These are phyloP conservation scores for Penicillium herquei DNA, from an alignment of 495 filamentous ascomycete genomes.

Conservation along the genomic window DNA sequence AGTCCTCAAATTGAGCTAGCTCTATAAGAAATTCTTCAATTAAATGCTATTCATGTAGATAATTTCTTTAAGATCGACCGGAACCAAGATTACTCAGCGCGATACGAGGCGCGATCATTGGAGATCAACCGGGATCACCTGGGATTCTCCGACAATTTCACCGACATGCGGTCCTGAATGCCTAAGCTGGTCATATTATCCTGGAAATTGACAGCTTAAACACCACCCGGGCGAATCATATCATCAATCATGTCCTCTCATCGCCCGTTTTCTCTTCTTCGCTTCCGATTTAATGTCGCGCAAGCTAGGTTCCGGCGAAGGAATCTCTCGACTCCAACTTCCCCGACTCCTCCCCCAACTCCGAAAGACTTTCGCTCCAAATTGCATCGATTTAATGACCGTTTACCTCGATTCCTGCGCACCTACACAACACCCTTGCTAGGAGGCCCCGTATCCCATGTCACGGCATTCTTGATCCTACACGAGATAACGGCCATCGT, in stretches of 20 bases:
- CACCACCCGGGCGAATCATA: too few species aligned
- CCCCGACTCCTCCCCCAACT: constrained; percentile 20
- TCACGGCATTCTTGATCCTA: constrained; percentile 82
- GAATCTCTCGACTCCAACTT: constrained; percentile 27
- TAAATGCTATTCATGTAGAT: neutral
- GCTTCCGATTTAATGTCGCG: constrained; percentile 11
- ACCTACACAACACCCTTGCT: constrained; percentile 65
- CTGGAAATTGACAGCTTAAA: neutral
- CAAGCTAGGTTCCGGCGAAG: constrained; percentile 16
- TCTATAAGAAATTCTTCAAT: too few species aligned
- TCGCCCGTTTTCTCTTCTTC: constrained; percentile 14
- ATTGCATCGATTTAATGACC: constrained; percentile 58
- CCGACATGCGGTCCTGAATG: constrained; percentile 3
- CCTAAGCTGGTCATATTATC: constrained; percentile 13
- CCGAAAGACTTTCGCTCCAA: constrained; percentile 42
- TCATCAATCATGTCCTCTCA: constrained; percentile 10
- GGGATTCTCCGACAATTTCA: neutral
- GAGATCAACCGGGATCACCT: neutral
- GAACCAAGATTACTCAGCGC: constrained; percentile 24
- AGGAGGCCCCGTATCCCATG: constrained; percentile 74
- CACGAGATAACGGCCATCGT: constrained; percentile 89
- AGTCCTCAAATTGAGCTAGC: too few species aligned
- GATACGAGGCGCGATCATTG: constrained; percentile 9
- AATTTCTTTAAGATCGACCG: constrained; percentile 9
- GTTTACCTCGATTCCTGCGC: constrained; percentile 59